Evolutionary conservation across 805 yeast genomes (phyloP).

Genomic region (Pichia insulana): DNA sequence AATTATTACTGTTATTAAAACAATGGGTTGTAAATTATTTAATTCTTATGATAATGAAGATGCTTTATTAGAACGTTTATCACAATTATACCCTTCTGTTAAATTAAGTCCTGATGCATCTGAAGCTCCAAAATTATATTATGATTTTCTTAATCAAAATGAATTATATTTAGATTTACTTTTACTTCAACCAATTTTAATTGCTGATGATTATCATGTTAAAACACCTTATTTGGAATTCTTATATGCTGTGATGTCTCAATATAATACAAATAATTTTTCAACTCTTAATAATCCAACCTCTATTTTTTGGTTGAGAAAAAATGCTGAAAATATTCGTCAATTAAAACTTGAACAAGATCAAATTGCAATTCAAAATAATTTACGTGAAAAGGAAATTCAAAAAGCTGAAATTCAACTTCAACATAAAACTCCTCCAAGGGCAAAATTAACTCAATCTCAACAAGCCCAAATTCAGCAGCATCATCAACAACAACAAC

Average conservation of each 20-base stretch:
- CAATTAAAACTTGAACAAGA: slow-evolving; percentile 22
- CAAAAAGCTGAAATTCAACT: slow-evolving; percentile 8
- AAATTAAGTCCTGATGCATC: slow-evolving; percentile 25
- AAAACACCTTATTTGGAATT: slow-evolving; percentile 89
- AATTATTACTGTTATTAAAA: slow-evolving; percentile 59
- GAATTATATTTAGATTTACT: slow-evolving; percentile 66
- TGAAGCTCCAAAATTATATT: slow-evolving; percentile 53
- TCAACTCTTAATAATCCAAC: slow-evolving; percentile 26
- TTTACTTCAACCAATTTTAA: slow-evolving; percentile 73
- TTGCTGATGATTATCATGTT: slow-evolving; percentile 82
- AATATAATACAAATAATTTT: slow-evolving; percentile 42
- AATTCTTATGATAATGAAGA: slow-evolving; percentile 62
- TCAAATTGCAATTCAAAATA: slow-evolving; percentile 18
- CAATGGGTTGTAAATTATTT: slow-evolving; percentile 69
- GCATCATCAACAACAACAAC: slow-evolving; percentile 6
- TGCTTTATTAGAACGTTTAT: slow-evolving; percentile 47
- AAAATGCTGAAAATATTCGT: slow-evolving; percentile 23
- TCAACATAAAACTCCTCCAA: not conserved
- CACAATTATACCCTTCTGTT: slow-evolving; percentile 32
- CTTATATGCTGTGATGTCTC: slow-evolving; percentile 69
- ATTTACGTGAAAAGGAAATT: slow-evolving; percentile 24
- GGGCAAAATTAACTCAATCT: not conserved
- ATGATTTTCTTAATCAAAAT: slow-evolving; percentile 50
- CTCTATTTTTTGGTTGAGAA: slow-evolving; percentile 25
- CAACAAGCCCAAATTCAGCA: not conserved